A percentile compares a stretch with the other conserved stretches of the same genome.
Evolutionary conservation across 805 yeast species (phyloP).

Genomic region (Saccharomyces mikatae): DNA sequence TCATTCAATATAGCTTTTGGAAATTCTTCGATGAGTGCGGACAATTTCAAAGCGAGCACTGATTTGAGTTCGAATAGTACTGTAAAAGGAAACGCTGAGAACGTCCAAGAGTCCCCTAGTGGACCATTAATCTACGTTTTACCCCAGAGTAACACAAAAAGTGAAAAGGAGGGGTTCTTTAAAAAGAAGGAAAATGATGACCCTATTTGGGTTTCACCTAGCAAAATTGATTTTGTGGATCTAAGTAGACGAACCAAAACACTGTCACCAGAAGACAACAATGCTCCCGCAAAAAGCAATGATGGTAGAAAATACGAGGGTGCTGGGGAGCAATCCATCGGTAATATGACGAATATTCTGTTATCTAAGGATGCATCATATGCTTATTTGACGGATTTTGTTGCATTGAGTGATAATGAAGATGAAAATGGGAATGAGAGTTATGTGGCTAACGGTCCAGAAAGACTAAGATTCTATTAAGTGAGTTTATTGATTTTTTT

Average conservation of each 20-base stretch:
- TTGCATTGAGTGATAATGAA: constrained; percentile 9
- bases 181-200: constrained; percentile 16
- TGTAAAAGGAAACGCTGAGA: not conserved
- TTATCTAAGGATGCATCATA: constrained; percentile 35
- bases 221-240: constrained; percentile 22
- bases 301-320: not conserved
- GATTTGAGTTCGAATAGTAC: not conserved
- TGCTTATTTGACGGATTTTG: constrained; percentile 35
- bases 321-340: not conserved
- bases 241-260: constrained; percentile 5
- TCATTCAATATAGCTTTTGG: constrained; percentile 28
- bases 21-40: constrained; percentile 3
- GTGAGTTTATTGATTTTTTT: constrained; percentile 3
- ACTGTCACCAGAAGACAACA: not conserved
- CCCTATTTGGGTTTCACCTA: constrained; percentile 31
- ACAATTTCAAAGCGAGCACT: not conserved
- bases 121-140: not conserved
- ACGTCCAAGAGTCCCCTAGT: not conserved
- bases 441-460: constrained; percentile 14
- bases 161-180: not conserved
- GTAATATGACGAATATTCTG: not conserved
- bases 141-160: not conserved
- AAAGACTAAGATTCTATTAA: constrained; percentile 7
- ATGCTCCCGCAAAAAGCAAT: not conserved
- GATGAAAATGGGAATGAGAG: constrained; percentile 6